These are phyloP conservation scores for Parietaria judaica DNA, from an alignment of 306 rosid genomes.

Conservation along the genomic window DNA sequence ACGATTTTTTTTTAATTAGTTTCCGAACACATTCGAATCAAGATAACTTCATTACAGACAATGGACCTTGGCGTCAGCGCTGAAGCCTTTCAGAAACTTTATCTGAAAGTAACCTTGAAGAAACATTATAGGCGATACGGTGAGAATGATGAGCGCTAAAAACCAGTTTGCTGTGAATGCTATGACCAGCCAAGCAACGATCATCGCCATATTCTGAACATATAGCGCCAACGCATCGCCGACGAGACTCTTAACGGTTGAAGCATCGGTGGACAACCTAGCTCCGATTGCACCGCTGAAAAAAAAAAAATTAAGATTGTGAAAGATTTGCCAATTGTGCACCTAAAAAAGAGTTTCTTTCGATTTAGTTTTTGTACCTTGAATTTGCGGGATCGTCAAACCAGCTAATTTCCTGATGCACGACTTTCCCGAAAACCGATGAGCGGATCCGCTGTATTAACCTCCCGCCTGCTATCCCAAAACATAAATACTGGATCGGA, in stretches of 20 bases:
- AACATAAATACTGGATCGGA: conserved; percentile 47
- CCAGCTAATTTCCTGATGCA: conserved; percentile 76
- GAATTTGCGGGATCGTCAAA: conserved; percentile 63
- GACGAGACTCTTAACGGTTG: conserved; percentile 44
- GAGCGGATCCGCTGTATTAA: conserved; percentile 47
- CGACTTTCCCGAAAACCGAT: conserved; percentile 57
- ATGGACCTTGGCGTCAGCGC: conserved; percentile 58
- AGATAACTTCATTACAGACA: neutral
- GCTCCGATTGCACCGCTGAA: conserved; percentile 56
- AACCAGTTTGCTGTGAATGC: conserved; percentile 63
- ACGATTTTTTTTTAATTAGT: neutral
- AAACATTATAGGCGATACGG: conserved; percentile 45
- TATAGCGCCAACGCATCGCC: conserved; percentile 65
- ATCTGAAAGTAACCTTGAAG: conserved; percentile 47
- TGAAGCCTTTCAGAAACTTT: conserved; percentile 49
- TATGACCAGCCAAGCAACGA: conserved; percentile 47
- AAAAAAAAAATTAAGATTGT: too few relatives aligned
- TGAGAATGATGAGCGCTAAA: conserved; percentile 52
- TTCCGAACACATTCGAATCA: neutral
- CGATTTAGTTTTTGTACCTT: neutral
- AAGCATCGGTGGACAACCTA: conserved; percentile 65
- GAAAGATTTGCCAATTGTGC: too few relatives aligned
- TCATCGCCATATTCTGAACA: conserved; percentile 45
- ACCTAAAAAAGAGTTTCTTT: too few relatives aligned
- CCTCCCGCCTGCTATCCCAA: conserved; percentile 59